A percentile compares a stretch with the other conserved stretches of the same genome.
phyloP scores from a whole-genome alignment of 2,329 filamentous ascomycete genomes.

The Scopulariopsis brevicaulis region DNA sequence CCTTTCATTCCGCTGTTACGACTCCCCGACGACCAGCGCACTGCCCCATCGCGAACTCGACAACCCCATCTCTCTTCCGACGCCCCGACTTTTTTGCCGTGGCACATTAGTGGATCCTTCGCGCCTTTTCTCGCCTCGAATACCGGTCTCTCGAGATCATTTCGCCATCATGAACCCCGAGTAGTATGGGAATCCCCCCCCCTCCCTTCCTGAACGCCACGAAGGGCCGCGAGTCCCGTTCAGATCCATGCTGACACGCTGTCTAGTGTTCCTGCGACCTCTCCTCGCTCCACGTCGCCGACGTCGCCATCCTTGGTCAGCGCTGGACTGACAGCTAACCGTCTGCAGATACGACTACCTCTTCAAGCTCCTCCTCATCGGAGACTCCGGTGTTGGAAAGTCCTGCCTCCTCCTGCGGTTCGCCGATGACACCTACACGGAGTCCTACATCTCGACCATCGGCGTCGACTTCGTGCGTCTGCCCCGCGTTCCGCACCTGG shows the following conservation, averaged over 20 bases:
- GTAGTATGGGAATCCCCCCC: constrained; percentile 54
- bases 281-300: constrained; percentile 6
- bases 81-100: neutral
- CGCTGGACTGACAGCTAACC: neutral
- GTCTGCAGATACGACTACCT: constrained; percentile 93
- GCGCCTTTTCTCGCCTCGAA: constrained; percentile 3
- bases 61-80: neutral
- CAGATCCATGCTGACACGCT: neutral
- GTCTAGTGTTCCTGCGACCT: neutral
- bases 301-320: neutral
- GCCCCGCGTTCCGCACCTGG: neutral
- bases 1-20: neutral
- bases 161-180: constrained; percentile 74
- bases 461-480: constrained; percentile 91
- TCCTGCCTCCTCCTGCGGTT: constrained; percentile 97
- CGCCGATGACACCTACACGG: constrained; percentile 97
- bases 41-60: neutral
- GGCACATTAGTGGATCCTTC: neutral
- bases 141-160: constrained; percentile 1
- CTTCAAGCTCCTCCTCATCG: constrained; percentile 99
- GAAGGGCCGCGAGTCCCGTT: neutral
- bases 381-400: constrained; percentile 99
- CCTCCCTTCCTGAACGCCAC: constrained; percentile 2
- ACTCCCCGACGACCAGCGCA: neutral
- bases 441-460: constrained; percentile 99